Evolutionary conservation across 2,329 filamentous ascomycete species (phyloP).

Genomic region (Xylaria hypoxylon): DNA sequence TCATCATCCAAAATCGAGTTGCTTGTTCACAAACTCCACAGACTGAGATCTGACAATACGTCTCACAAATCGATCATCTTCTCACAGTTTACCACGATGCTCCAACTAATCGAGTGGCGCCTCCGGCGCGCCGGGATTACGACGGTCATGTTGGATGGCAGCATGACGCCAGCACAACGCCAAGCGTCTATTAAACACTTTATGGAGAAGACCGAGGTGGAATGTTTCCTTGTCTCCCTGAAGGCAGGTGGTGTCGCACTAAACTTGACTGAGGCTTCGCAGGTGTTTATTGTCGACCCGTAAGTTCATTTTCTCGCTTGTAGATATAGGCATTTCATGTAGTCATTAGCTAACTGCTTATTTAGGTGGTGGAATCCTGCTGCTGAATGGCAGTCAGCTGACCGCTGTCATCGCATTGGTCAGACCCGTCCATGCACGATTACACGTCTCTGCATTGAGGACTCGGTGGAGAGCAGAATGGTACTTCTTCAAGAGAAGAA

Average conservation of each 20-base stretch:
- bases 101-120: conserved; percentile 97
- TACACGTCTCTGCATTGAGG: conserved; percentile 93
- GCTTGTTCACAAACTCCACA: conserved; percentile 92
- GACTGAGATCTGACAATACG: conserved; percentile 89
- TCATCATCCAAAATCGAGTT: conserved; percentile 98
- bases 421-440: conserved; percentile 95
- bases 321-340: too few relatives aligned
- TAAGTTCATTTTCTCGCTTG: conserved; percentile 62
- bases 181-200: conserved; percentile 96
- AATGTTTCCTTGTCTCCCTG: conserved; percentile 94
- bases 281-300: conserved; percentile 96
- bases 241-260: conserved; percentile 96
- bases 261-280: conserved; percentile 93
- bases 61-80: conserved; percentile 98
- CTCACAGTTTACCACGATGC: conserved; percentile 96
- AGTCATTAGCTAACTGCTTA: conserved; percentile 47
- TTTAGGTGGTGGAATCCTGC: conserved; percentile 98
- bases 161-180: conserved; percentile 93
- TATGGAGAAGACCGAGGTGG: conserved; percentile 93
- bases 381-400: conserved; percentile 98
- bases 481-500: conserved; percentile 98
- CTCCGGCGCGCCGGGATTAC: conserved; percentile 96
- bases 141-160: conserved; percentile 97
- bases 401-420: conserved; percentile 93
- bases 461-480: conserved; percentile 96